These are phyloP conservation scores for Calocera viscosa DNA, from an alignment of 768 basidiomycete species.

Conservation along the genomic window DNA sequence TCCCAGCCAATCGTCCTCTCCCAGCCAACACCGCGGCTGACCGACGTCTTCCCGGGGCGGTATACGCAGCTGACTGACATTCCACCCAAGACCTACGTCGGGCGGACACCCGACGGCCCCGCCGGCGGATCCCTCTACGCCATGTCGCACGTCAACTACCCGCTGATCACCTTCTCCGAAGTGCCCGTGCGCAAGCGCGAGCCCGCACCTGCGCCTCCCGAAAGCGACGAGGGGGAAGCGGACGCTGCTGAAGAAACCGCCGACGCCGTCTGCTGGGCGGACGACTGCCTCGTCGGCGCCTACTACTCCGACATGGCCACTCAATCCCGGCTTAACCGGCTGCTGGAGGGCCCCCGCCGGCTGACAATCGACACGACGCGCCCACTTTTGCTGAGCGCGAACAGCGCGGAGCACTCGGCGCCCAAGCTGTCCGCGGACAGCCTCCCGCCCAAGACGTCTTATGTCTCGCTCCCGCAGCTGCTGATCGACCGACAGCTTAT, in stretches of 20 bases:
- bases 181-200: constrained; percentile 20
- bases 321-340: not conserved
- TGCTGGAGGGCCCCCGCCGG: not conserved
- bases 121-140: constrained; percentile 60
- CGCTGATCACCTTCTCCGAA: constrained; percentile 48
- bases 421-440: not conserved
- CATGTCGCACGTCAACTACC: constrained; percentile 70
- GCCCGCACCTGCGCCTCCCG: constrained; percentile 20
- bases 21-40: constrained; percentile 67
- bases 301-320: constrained; percentile 6
- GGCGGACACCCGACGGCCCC: constrained; percentile 45
- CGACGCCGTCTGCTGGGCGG: constrained; percentile 14
- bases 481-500: not conserved
- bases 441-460: not conserved
- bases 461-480: not conserved
- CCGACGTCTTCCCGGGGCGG: constrained; percentile 49
- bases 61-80: constrained; percentile 31
- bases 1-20: constrained; percentile 67
- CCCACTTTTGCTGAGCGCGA: not conserved
- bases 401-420: not conserved
- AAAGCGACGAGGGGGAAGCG: constrained; percentile 17
- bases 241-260: not conserved
- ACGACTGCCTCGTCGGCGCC: constrained; percentile 17
- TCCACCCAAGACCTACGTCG: constrained; percentile 65
- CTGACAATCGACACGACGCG: not conserved